phyloP scores from a whole-genome alignment of 371 early-diverging fungal species.

The Apophysomyces variabilis region DNA sequence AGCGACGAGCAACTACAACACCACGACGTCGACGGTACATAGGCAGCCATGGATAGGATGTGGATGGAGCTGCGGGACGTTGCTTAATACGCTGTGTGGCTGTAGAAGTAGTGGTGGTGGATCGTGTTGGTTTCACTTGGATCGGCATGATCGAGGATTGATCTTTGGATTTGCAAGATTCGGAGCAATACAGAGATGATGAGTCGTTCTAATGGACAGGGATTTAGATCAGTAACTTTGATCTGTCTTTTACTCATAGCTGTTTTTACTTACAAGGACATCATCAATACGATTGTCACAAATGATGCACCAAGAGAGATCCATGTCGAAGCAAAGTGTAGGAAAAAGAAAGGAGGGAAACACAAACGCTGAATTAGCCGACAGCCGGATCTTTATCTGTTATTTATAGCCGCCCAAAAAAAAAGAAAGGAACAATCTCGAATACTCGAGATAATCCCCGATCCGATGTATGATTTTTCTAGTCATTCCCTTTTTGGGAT shows the following conservation, averaged over 20 bases:
- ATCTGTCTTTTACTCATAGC: too few relatives aligned
- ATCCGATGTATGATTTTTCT: background rate
- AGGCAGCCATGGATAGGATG: conserved; percentile 33
- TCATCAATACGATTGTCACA: conserved; percentile 37
- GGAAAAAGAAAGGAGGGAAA: conserved; percentile 8
- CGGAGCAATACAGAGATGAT: conserved; percentile 30
- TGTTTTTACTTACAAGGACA: conserved; percentile 17
- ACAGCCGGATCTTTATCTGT: background rate
- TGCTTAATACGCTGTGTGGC: conserved; percentile 18
- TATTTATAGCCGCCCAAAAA: conserved; percentile 5
- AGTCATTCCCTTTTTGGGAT: too few relatives aligned
- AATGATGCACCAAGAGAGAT: conserved; percentile 36
- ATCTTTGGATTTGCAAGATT: conserved; percentile 27
- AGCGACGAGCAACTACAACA: conserved; percentile 38
- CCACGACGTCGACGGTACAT: conserved; percentile 31
- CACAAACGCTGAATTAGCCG: background rate
- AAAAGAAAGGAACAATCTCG: conserved; percentile 11
- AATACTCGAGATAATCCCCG: background rate
- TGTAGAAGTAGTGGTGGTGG: background rate
- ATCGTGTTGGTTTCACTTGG: conserved; percentile 11
- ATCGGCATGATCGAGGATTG: conserved; percentile 8
- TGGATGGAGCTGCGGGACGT: conserved; percentile 20
- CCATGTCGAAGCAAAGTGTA: conserved; percentile 21
- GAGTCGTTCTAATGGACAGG: conserved; percentile 18
- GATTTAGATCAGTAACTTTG: background rate